Evolutionary conservation across 371 early-diverging fungal species (phyloP), one percentile per base, ranked within the genome.

Genomic region (Mortierella sp.): DNA sequence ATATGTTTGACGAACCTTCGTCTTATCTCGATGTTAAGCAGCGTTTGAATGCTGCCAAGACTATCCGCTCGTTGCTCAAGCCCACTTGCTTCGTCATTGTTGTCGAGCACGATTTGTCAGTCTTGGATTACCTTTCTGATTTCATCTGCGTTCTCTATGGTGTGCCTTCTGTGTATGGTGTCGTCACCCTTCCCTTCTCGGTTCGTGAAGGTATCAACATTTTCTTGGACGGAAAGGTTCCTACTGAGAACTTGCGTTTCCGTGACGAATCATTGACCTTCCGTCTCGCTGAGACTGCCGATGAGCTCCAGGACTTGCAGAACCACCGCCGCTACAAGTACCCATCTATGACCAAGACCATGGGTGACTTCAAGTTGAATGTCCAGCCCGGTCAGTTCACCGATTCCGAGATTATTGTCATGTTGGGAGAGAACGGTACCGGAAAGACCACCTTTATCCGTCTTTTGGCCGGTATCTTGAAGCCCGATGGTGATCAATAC

Each of bases 1-100:
- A 98, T 88, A 99, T 99, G 97, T 99, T 99, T 87, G 99, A 99
- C 86, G 99, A 99, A 88, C 99, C 99, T 64, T 98, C 99, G 35
- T 95, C 96, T 63, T 99, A 98, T 85, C 89, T 99, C 77, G 99
- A 99, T 90, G 99, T 99, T 60, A 99, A 98, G 93, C 99, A 99
- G 89, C 95, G 99, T 88, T 87, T 99, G 84, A 97, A 97, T 70
- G 99, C 98, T 72, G 99, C 99, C 63, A 90, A 90, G 58, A 96
- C 96, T 55, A 99, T 99, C 83, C 95, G 99, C 66, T 90, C 93
- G 43, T 87, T 99, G 70, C 88, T 97, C 52, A 73, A 85, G 51
- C 88, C 89, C 61, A 92, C 85, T 22, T 91, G 92, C 72, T 99
- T 98, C 86, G 96, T 99, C 61, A 95, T 99, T 84, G 97, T 96